phyloP scores from a whole-genome alignment of 345 rosid species.

The Anacardium occidentale region DNA sequence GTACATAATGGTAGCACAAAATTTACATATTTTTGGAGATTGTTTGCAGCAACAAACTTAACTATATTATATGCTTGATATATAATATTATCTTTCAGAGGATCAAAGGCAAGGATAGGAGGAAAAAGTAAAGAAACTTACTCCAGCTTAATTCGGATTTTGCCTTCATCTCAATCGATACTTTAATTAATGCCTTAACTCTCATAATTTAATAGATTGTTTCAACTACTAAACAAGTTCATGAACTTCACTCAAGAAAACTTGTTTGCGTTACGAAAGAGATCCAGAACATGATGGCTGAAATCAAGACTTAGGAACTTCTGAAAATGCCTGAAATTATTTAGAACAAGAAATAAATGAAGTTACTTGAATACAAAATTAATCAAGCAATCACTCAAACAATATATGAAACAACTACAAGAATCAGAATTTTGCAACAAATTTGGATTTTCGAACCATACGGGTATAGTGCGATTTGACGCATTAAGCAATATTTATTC shows the following conservation, averaged over 20 bases:
- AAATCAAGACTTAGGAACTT: conserved; percentile 14
- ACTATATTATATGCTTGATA: background rate
- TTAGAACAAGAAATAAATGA: background rate
- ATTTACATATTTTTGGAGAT: conserved; percentile 22
- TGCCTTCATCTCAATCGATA: conserved; percentile 16
- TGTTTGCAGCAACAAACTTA: conserved; percentile 20
- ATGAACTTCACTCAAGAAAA: conserved; percentile 21
- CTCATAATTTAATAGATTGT: conserved; percentile 23
- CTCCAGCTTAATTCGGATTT: conserved; percentile 15
- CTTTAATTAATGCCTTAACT: conserved; percentile 17
- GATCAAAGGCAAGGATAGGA: background rate
- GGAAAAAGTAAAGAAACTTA: conserved; percentile 27
- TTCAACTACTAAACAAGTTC: conserved; percentile 4
- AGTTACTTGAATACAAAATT: background rate
- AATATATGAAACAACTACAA: background rate
- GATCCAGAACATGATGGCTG: conserved; percentile 16
- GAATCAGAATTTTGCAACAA: background rate
- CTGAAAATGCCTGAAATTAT: conserved; percentile 33
- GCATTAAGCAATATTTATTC: background rate
- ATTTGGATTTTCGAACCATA: conserved; percentile 2
- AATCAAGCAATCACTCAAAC: too few relatives aligned
- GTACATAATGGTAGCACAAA: background rate
- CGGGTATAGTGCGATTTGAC: background rate
- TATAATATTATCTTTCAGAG: conserved; percentile 7
- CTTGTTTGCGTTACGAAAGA: conserved; percentile 3